Evolutionary conservation across 768 basidiomycete species (phyloP).

Genomic region (Phlebiopsis gigantea): DNA sequence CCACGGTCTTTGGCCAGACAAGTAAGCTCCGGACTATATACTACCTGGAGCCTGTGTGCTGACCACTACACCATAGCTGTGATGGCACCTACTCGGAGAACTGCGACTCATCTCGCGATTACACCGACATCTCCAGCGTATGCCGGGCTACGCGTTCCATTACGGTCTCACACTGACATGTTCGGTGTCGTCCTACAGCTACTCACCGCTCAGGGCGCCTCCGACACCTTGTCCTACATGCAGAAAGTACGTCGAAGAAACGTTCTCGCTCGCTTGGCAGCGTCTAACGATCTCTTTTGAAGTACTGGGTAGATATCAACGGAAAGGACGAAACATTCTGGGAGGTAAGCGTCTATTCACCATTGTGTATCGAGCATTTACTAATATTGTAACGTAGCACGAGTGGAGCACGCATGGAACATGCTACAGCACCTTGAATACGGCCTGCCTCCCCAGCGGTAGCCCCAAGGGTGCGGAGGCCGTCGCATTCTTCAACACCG

Average conservation of each 20-base stretch:
- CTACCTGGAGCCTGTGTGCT: neutral
- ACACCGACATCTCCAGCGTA: constrained; percentile 39
- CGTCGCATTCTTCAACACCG: constrained; percentile 37
- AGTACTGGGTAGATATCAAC: constrained; percentile 60
- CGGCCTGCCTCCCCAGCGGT: constrained; percentile 55
- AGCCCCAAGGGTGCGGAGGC: constrained; percentile 57
- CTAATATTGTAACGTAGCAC: too few species aligned
- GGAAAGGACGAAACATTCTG: constrained; percentile 62
- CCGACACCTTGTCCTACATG: constrained; percentile 58
- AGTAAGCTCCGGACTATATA: constrained; percentile 32
- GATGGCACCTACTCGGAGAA: constrained; percentile 36
- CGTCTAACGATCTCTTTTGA: constrained; percentile 14
- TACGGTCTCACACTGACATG: too few species aligned
- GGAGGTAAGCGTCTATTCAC: too few species aligned
- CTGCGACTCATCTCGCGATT: constrained; percentile 38
- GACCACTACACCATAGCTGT: constrained; percentile 37
- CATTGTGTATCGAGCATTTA: too few species aligned
- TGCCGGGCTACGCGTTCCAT: too few species aligned
- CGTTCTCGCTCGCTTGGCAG: neutral
- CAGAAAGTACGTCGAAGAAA: constrained; percentile 20
- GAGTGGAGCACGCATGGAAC: constrained; percentile 72
- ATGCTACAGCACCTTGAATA: constrained; percentile 48
- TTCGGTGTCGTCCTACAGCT: constrained; percentile 37
- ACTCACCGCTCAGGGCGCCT: constrained; percentile 50
- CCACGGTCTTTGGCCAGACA: constrained; percentile 68